These are phyloP conservation scores for Coelastrella sp. DNA, from an alignment of 139 green algal genomes.

Conservation along the genomic window DNA sequence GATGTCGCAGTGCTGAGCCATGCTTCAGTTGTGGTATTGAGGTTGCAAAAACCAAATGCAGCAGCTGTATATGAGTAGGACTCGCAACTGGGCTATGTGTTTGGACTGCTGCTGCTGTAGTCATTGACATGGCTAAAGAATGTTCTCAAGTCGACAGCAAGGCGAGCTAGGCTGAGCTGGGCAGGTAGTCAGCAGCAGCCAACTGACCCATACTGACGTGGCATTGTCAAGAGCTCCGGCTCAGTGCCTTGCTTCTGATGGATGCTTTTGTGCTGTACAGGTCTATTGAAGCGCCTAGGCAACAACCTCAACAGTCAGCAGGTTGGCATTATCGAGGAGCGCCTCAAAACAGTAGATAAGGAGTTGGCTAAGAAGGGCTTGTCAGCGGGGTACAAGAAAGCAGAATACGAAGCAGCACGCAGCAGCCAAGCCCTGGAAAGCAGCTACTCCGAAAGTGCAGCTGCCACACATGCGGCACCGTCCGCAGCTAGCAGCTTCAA, in stretches of 20 bases:
- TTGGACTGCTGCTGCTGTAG: too few relatives aligned
- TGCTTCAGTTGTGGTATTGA: too few relatives aligned
- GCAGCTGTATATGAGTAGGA: too few relatives aligned
- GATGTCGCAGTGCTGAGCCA: too few relatives aligned
- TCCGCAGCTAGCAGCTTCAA: not conserved
- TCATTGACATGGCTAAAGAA: too few relatives aligned
- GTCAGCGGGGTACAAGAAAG: slow-evolving; percentile 60
- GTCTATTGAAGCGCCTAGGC: slow-evolving; percentile 83
- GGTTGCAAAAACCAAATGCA: too few relatives aligned
- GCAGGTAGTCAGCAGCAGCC: too few relatives aligned
- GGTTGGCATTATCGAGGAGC: slow-evolving; percentile 86
- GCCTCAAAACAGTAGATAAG: slow-evolving; percentile 82
- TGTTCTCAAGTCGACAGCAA: too few relatives aligned
- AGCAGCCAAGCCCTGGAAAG: not conserved
- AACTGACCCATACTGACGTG: too few relatives aligned
- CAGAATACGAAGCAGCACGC: slow-evolving; percentile 39
- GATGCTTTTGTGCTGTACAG: slow-evolving; percentile 11
- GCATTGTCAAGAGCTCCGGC: too few relatives aligned
- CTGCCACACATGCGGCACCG: not conserved
- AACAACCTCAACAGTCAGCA: slow-evolving; percentile 81
- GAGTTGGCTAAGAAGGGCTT: slow-evolving; percentile 65
- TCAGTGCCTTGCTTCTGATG: not conserved
- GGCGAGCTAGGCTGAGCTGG: too few relatives aligned
- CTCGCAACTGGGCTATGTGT: too few relatives aligned
- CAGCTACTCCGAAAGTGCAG: not conserved